phyloP scores from a whole-genome alignment of 768 basidiomycete genomes.

The Hemileccinum impolitum region DNA sequence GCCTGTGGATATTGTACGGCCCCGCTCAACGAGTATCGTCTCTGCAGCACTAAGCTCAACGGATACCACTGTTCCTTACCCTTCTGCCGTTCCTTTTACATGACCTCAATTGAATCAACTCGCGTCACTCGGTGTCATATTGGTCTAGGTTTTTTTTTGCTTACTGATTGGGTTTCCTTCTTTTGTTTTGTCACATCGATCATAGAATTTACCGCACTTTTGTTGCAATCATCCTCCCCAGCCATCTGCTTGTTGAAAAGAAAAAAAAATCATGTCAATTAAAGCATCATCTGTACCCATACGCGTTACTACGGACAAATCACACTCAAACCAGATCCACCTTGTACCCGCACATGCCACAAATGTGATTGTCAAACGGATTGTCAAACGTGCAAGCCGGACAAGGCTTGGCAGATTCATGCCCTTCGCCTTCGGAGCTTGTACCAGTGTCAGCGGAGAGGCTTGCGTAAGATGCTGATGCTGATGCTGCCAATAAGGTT shows the following conservation, averaged over 20 bases:
- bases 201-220: conserved; percentile 27
- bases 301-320: conserved; percentile 29
- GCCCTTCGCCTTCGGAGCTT: conserved; percentile 33
- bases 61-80: conserved; percentile 18
- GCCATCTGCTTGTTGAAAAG: conserved; percentile 18
- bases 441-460: conserved; percentile 31
- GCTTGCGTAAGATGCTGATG: conserved; percentile 25
- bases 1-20: conserved; percentile 30
- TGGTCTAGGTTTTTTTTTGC: conserved; percentile 26
- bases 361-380: conserved; percentile 37
- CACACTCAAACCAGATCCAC: conserved; percentile 26
- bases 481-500: conserved; percentile 56
- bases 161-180: conserved; percentile 20
- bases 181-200: conserved; percentile 28
- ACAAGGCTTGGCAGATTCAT: conserved; percentile 42
- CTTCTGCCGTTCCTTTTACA: conserved; percentile 25
- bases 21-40: conserved; percentile 34
- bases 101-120: conserved; percentile 24
- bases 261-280: conserved; percentile 21
- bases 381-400: conserved; percentile 59
- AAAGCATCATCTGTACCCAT: conserved; percentile 36
- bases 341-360: conserved; percentile 43
- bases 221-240: conserved; percentile 13
- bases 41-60: conserved; percentile 23
- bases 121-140: conserved; percentile 20